Evolutionary conservation across 2,329 filamentous ascomycete species (phyloP).

Genomic region (Penicillium rolfsii): DNA sequence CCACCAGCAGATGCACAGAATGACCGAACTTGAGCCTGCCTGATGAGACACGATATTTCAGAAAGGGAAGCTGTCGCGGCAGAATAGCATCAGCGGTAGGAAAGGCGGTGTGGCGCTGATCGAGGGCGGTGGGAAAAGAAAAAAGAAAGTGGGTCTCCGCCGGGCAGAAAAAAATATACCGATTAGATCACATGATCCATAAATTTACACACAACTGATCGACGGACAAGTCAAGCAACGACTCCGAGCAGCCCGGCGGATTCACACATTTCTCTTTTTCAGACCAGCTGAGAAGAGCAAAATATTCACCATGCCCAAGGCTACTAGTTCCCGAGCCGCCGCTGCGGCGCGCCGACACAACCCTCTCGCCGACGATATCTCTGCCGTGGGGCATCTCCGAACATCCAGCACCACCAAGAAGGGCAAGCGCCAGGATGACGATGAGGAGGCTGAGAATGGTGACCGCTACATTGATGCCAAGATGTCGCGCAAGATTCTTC

Average conservation of each 20-base stretch:
- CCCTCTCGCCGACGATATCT: constrained; percentile 85
- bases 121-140: constrained; percentile 16
- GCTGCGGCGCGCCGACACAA: constrained; percentile 73
- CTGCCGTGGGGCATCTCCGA: constrained; percentile 70
- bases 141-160: constrained; percentile 25
- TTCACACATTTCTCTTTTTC: not conserved
- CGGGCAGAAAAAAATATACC: constrained; percentile 38
- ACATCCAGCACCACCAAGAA: constrained; percentile 69
- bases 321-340: constrained; percentile 61
- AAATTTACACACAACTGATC: constrained; percentile 41
- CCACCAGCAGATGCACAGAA: not conserved
- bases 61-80: constrained; percentile 11
- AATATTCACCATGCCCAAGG: constrained; percentile 72
- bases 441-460: constrained; percentile 61
- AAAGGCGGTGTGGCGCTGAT: not conserved
- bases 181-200: constrained; percentile 37
- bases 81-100: constrained; percentile 7
- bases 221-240: constrained; percentile 3
- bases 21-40: not conserved
- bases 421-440: constrained; percentile 61
- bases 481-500: constrained; percentile 83
- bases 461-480: constrained; percentile 83
- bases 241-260: not conserved
- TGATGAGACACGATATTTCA: not conserved
- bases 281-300: constrained; percentile 1